Evolutionary conservation across 2,329 filamentous ascomycete species (phyloP), one percentile per base, ranked within the genome.

Genomic region (Acarospora socialis): DNA sequence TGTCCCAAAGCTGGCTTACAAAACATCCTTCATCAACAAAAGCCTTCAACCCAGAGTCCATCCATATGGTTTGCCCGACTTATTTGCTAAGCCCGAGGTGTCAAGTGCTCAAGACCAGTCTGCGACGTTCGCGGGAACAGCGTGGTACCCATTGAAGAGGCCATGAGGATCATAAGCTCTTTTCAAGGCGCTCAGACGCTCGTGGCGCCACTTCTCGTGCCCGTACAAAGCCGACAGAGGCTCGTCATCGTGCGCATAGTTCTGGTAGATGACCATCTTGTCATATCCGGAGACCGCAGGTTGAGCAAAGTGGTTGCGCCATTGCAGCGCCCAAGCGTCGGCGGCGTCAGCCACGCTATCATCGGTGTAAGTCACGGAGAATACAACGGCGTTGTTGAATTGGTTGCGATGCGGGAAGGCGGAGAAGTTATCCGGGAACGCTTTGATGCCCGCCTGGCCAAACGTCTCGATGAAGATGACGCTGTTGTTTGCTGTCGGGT

Each of bases 201-300:
- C 32, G 23, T 53, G 32, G 13, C 50, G 39, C 49, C 50, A 53
- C 3, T 36, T 8, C 31, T 55, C 48, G 13, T 46, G 47, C 1
- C 53, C 53, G 34, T 55, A 57, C 36, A 49, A 40, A 0, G 36
- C 38, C 32, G 49, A 37, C 8, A 44, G 37, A 1, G 37, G 37
- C 32, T 55, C 53, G 12, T 46, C 42, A 7, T 52, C 49, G 32
- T 44, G 43, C 3, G 53, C 52, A 33, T 54, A 55, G 33, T 55
- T 54, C 2, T 55, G 45, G 31, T 56, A 56, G 2, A 44, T 37
- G 10, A 48, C 39, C 7, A 51, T 33, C 24, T 46, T 39, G 1
- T 38, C 29, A 27, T 35, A 40, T 2, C 43, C 41, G 5, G 42
- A 45, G 21, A 24, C 17, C 2, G 17, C 7, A 15, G 14, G 15